Percentiles rank a stretch among this genome's conserved stretches.
phyloP scores from a whole-genome alignment of 2,329 filamentous ascomycete genomes.

The Fusarium chaquense region DNA sequence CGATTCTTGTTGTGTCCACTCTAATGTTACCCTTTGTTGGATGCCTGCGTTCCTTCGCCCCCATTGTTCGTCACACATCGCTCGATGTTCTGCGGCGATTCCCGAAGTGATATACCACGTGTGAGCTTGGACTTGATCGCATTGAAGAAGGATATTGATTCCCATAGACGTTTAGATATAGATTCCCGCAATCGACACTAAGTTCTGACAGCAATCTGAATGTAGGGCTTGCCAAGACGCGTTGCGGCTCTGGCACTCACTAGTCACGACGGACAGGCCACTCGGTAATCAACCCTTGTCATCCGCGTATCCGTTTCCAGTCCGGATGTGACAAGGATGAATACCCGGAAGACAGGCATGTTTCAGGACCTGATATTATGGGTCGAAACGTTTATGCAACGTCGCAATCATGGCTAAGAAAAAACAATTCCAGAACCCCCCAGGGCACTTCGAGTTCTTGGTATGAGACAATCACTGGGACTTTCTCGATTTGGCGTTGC shows the following conservation, averaged over 20 bases:
- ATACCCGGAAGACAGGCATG: background rate
- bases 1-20: slow-evolving; percentile 11
- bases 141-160: background rate
- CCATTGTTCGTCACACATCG: background rate
- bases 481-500: background rate
- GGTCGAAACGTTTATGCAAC: background rate
- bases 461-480: background rate
- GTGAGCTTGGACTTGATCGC: background rate
- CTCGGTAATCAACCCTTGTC: slow-evolving; percentile 7
- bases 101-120: background rate
- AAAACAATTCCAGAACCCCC: background rate
- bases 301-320: background rate
- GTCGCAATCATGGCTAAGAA: background rate
- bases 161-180: background rate
- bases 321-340: background rate
- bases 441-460: background rate
- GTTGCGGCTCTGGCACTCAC: slow-evolving; percentile 4
- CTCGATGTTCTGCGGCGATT: background rate
- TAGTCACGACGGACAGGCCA: background rate
- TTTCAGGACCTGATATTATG: slow-evolving; percentile 6
- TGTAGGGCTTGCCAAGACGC: slow-evolving; percentile 7
- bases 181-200: background rate
- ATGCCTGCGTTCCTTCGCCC: background rate
- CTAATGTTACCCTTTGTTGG: slow-evolving; percentile 13
- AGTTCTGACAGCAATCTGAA: background rate